These are phyloP conservation scores for Asterophora lycoperdoides DNA, from an alignment of 768 basidiomycete species.

Conservation along the genomic window DNA sequence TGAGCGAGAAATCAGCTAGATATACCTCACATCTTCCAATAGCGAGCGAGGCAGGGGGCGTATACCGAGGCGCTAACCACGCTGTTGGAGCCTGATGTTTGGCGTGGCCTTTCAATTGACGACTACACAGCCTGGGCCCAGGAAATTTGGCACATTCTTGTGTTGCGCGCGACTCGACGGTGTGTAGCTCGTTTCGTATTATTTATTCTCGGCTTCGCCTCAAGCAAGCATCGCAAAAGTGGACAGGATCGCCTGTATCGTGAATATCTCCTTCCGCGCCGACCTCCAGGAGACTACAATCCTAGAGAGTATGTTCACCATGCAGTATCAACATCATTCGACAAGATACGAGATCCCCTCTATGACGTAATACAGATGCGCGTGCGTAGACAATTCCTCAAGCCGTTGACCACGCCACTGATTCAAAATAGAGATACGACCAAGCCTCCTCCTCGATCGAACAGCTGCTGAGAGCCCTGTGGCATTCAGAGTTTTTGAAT, in stretches of 20 bases:
- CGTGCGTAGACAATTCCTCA: slow-evolving; percentile 27
- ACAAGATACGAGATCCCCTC: slow-evolving; percentile 39
- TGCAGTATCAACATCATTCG: slow-evolving; percentile 33
- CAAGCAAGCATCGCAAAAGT: slow-evolving; percentile 28
- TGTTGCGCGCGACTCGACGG: slow-evolving; percentile 66
- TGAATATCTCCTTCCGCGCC: slow-evolving; percentile 60
- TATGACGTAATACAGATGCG: slow-evolving; percentile 44
- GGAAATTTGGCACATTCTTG: slow-evolving; percentile 75
- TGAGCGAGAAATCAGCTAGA: neutral
- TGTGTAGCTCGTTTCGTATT: slow-evolving; percentile 42
- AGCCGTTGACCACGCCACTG: slow-evolving; percentile 3
- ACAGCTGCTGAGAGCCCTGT: slow-evolving; percentile 64
- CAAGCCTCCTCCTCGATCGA: slow-evolving; percentile 62
- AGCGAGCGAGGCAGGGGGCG: slow-evolving; percentile 69
- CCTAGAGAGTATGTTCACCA: slow-evolving; percentile 56
- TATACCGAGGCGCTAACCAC: slow-evolving; percentile 58
- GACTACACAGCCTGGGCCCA: slow-evolving; percentile 73
- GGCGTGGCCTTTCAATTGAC: slow-evolving; percentile 59
- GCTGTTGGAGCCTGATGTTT: slow-evolving; percentile 65
- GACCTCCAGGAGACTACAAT: slow-evolving; percentile 52
- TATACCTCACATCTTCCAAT: neutral
- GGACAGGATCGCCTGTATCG: slow-evolving; percentile 62
- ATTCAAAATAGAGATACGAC: slow-evolving; percentile 47
- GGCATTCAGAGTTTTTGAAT: slow-evolving; percentile 78
- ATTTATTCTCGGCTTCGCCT: neutral